Conservation (phyloP, 2,329 filamentous ascomycete species). For the Apiospora aurea region DNA sequence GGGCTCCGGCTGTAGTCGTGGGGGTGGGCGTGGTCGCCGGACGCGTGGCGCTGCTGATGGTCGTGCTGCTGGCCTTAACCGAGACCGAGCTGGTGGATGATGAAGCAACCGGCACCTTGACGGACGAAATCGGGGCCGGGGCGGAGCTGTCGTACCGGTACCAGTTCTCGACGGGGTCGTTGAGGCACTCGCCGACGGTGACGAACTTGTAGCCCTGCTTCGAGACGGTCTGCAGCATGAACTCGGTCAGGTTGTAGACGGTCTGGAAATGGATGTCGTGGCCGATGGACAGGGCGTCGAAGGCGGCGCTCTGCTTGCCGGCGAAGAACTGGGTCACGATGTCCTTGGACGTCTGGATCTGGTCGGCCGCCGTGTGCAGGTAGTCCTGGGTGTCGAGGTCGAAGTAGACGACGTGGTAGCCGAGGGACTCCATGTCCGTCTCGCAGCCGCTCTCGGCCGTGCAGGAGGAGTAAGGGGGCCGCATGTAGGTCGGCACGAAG, state of each 20-base stretch:
- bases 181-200: slow-evolving; percentile 55
- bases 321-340: slow-evolving; percentile 56
- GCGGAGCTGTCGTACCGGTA: slow-evolving; percentile 39
- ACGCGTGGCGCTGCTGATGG: slow-evolving; percentile 15
- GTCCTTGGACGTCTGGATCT: slow-evolving; percentile 55
- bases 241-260: slow-evolving; percentile 48
- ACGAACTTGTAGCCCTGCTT: slow-evolving; percentile 47
- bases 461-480: slow-evolving; percentile 48
- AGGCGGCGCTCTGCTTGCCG: slow-evolving; percentile 36
- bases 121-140: not conserved
- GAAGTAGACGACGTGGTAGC: slow-evolving; percentile 64
- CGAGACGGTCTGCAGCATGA: slow-evolving; percentile 43
- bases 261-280: slow-evolving; percentile 60
- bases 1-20: not conserved
- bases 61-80: not conserved
- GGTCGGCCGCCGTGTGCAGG: slow-evolving; percentile 53
- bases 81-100: not conserved
- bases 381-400: slow-evolving; percentile 69
- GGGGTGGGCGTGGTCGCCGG: not conserved
- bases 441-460: slow-evolving; percentile 42
- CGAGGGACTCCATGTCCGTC: slow-evolving; percentile 46
- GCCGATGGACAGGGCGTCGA: slow-evolving; percentile 57
- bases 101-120: not conserved
- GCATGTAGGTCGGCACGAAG: slow-evolving; percentile 51
- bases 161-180: slow-evolving; percentile 51